Conservation (phyloP, 805 yeast species). For the Candida bentonensis region DNA sequence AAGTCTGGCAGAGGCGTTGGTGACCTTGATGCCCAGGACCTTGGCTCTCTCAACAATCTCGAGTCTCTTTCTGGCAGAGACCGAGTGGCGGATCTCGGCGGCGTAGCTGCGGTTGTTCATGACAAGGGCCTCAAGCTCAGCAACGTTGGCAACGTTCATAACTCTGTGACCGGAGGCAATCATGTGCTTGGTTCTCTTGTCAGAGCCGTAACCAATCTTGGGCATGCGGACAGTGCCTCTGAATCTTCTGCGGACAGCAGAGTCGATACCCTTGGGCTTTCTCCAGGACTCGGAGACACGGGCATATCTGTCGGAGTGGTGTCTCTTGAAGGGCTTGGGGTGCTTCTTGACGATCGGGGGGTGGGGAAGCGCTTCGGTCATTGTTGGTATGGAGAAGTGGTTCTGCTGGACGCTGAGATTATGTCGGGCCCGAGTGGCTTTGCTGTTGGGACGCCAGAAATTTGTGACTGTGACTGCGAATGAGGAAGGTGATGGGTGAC, state of each 20-base stretch:
- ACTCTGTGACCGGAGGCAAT: constrained; percentile 97
- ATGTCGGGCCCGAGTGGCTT: not conserved
- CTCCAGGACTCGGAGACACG: constrained; percentile 99
- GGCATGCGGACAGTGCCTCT: constrained; percentile 99
- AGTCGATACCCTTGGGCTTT: constrained; percentile 99
- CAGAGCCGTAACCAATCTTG: constrained; percentile 99
- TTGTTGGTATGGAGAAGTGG: constrained; percentile 20
- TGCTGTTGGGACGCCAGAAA: not conserved
- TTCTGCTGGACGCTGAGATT: not conserved
- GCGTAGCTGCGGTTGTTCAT: constrained; percentile 98
- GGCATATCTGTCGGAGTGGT: constrained; percentile 98
- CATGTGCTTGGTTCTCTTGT: constrained; percentile 95
- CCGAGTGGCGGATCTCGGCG: constrained; percentile 99
- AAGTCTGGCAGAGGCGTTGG: constrained; percentile 98
- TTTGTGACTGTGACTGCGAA: constrained; percentile 2
- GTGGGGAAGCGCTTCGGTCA: constrained; percentile 97
- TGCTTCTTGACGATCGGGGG: constrained; percentile 99
- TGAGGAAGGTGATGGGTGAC: not conserved
- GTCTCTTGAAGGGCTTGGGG: constrained; percentile 98
- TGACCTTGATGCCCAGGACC: constrained; percentile 96
- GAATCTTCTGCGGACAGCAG: constrained; percentile 97
- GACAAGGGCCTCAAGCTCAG: constrained; percentile 88
- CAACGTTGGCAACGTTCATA: constrained; percentile 81
- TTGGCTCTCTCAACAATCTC: constrained; percentile 92
- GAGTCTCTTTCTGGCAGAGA: constrained; percentile 97